phyloP scores from a whole-genome alignment of 768 basidiomycete species.

The Ramaria sp. region DNA sequence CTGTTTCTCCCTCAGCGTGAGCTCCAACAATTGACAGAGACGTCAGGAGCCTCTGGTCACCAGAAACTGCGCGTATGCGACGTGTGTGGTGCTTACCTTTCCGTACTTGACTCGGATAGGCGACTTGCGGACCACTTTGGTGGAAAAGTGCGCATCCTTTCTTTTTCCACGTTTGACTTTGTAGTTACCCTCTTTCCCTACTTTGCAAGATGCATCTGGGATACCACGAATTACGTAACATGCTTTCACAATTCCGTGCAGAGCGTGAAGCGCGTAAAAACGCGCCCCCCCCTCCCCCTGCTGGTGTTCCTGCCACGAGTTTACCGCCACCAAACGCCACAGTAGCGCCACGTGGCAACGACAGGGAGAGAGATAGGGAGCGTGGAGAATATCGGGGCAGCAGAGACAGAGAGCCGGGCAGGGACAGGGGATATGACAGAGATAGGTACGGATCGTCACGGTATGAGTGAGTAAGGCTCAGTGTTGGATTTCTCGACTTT shows the following conservation, averaged over 20 bases:
- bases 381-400: conserved; percentile 44
- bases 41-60: conserved; percentile 98
- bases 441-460: conserved; percentile 42
- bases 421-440: conserved; percentile 44
- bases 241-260: conserved; percentile 84
- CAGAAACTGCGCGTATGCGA: conserved; percentile 99
- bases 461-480: conserved; percentile 43
- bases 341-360: conserved; percentile 15
- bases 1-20: conserved; percentile 50
- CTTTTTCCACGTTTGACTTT: background rate
- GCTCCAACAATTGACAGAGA: conserved; percentile 92
- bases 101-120: conserved; percentile 94
- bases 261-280: conserved; percentile 76
- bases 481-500: background rate
- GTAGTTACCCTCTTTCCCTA: background rate
- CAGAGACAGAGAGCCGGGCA: conserved; percentile 32
- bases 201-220: conserved; percentile 86
- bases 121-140: conserved; percentile 99
- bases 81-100: conserved; percentile 98
- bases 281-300: conserved; percentile 31
- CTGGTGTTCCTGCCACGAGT: conserved; percentile 18
- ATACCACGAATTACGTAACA: conserved; percentile 94
- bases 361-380: conserved; percentile 22
- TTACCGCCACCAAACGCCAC: conserved; percentile 21
- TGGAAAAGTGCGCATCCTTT: conserved; percentile 67